Percentiles rank a stretch among this genome's conserved stretches.
These are phyloP conservation scores for Filobasidium uniguttulatum DNA, from an alignment of 1,284 basidiomycete species.

Conservation along the genomic window DNA sequence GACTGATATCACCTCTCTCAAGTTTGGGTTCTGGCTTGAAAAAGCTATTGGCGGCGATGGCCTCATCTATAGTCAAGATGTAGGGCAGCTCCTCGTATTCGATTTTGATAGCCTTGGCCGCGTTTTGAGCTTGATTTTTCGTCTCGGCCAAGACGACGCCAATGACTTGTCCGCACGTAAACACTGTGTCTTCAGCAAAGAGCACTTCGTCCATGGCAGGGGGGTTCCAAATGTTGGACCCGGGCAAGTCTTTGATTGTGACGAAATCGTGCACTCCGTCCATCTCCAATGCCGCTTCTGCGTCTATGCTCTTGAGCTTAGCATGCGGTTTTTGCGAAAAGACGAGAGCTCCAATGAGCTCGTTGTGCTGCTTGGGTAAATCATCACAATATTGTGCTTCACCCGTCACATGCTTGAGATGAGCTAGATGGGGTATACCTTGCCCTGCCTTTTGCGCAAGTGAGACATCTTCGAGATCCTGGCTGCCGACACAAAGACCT, in stretches of 20 bases:
- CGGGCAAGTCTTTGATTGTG: slow-evolving; percentile 26
- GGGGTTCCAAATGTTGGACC: slow-evolving; percentile 31
- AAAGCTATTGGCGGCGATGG: slow-evolving; percentile 21
- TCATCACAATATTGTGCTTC: slow-evolving; percentile 35
- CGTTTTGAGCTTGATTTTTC: slow-evolving; percentile 31
- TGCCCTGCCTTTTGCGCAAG: slow-evolving; percentile 21
- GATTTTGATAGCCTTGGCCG: slow-evolving; percentile 27
- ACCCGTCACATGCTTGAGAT: slow-evolving; percentile 33
- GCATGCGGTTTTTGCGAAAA: slow-evolving; percentile 30
- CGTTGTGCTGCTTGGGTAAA: slow-evolving; percentile 20
- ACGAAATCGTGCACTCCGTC: slow-evolving; percentile 28
- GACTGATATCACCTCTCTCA: slow-evolving; percentile 18
- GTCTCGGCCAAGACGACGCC: slow-evolving; percentile 30
- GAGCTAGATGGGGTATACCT: slow-evolving; percentile 27
- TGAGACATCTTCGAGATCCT: slow-evolving; percentile 22
- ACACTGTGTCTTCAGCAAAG: slow-evolving; percentile 30
- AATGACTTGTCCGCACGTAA: slow-evolving; percentile 29
- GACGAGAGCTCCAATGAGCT: slow-evolving; percentile 30
- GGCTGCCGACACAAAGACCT: slow-evolving; percentile 11
- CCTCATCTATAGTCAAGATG: slow-evolving; percentile 33
- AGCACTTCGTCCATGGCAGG: slow-evolving; percentile 31
- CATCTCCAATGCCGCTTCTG: slow-evolving; percentile 24
- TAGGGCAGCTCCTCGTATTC: slow-evolving; percentile 32
- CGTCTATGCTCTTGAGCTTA: slow-evolving; percentile 26
- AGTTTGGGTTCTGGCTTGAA: slow-evolving; percentile 14